Evolutionary conservation across 805 yeast genomes (phyloP).

Genomic region (Kluyveromyces aestuarii): DNA sequence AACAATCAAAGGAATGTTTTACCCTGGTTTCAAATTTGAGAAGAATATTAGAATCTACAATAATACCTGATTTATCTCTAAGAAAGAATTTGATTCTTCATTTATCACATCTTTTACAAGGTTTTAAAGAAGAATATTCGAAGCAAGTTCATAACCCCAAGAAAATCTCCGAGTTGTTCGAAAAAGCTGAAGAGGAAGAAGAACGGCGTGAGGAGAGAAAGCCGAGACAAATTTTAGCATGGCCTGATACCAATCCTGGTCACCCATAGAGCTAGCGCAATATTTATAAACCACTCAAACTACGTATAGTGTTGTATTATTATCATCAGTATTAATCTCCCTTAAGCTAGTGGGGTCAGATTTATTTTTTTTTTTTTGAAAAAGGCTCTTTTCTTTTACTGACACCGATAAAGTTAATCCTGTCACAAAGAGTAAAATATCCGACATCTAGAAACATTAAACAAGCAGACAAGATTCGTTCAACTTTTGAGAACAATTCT

Average conservation of each 20-base stretch:
- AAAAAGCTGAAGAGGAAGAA: conserved; percentile 10
- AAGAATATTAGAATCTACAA: conserved; percentile 33
- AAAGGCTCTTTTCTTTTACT: not conserved
- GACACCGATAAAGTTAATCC: not conserved
- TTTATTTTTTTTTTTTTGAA: not conserved
- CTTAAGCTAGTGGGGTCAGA: not conserved
- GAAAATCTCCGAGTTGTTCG: conserved; percentile 14
- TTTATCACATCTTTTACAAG: conserved; percentile 15
- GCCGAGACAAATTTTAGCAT: conserved; percentile 34
- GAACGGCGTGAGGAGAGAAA: conserved; percentile 13
- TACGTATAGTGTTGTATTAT: not conserved
- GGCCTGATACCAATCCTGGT: conserved; percentile 65
- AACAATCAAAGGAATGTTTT: conserved; percentile 30
- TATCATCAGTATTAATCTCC: not conserved
- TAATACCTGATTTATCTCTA: conserved; percentile 46
- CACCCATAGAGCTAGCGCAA: conserved; percentile 34
- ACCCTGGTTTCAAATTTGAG: conserved; percentile 37
- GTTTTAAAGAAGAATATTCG: conserved; percentile 9
- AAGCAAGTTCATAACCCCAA: conserved; percentile 7
- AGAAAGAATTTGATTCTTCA: conserved; percentile 34
- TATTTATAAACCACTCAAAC: not conserved
- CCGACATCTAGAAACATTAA: not conserved
- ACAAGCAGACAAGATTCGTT: not conserved
- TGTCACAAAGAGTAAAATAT: not conserved
- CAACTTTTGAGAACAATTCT: no score